These are phyloP conservation scores for Diplocarpon rosae DNA, from an alignment of 2,329 filamentous ascomycete genomes.

Conservation along the genomic window DNA sequence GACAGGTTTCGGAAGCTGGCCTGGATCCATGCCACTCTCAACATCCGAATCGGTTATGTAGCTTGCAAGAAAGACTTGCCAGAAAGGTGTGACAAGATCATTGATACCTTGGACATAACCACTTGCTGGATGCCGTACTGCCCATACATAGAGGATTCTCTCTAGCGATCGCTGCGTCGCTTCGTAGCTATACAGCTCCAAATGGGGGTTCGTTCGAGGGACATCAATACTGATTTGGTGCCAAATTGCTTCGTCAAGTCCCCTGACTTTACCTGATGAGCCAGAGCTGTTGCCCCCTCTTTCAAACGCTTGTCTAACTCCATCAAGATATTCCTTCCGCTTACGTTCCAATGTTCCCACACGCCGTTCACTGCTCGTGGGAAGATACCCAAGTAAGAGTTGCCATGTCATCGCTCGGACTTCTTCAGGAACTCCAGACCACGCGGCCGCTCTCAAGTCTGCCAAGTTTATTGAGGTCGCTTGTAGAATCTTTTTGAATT, in stretches of 20 bases:
- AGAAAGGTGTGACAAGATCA: slow-evolving; percentile 93
- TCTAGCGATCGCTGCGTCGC: slow-evolving; percentile 91
- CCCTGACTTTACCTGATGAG: slow-evolving; percentile 41
- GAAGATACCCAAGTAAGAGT: slow-evolving; percentile 84
- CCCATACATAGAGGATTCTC: slow-evolving; percentile 94
- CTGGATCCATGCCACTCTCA: slow-evolving; percentile 91
- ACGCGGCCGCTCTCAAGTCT: slow-evolving; percentile 76
- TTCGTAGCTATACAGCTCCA: slow-evolving; percentile 90
- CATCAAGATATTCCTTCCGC: slow-evolving; percentile 91
- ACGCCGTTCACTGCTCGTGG: slow-evolving; percentile 88
- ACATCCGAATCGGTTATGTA: slow-evolving; percentile 94
- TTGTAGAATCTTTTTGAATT: slow-evolving; percentile 94
- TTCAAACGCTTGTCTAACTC: slow-evolving; percentile 65
- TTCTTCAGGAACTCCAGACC: slow-evolving; percentile 90
- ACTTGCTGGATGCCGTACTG: slow-evolving; percentile 90
- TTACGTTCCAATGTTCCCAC: slow-evolving; percentile 87
- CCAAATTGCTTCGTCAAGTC: slow-evolving; percentile 95
- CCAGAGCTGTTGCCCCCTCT: slow-evolving; percentile 41
- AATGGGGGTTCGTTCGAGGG: slow-evolving; percentile 88
- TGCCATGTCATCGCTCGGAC: slow-evolving; percentile 99
- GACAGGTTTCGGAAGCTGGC: slow-evolving; percentile 80
- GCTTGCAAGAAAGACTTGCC: slow-evolving; percentile 89
- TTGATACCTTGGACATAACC: slow-evolving; percentile 99
- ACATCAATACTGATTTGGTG: slow-evolving; percentile 99
- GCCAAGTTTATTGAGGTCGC: slow-evolving; percentile 77